Conservation (phyloP, 768 basidiomycete species). For the Pilatotrama ljubarskyi region DNA sequence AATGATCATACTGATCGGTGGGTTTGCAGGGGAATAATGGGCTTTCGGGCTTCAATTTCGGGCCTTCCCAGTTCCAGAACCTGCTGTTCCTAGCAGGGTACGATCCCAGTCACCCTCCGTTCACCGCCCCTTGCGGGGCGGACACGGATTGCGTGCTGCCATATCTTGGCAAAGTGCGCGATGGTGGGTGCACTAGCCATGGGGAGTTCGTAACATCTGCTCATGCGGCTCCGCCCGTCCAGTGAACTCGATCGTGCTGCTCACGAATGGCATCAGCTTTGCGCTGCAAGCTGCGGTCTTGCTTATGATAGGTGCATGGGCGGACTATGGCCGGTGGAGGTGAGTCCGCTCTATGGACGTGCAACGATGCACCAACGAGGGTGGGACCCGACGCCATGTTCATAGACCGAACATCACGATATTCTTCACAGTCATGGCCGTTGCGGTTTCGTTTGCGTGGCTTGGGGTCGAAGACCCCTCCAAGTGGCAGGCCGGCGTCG, state of each 20-base stretch:
- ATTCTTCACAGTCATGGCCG: conserved; percentile 64
- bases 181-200: conserved; percentile 38
- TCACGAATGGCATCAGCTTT: conserved; percentile 80
- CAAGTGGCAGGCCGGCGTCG: conserved; percentile 62
- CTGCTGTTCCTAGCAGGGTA: conserved; percentile 72
- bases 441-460: conserved; percentile 76
- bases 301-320: conserved; percentile 72
- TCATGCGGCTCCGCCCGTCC: neutral
- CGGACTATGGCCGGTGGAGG: conserved; percentile 84
- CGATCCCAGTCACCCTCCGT: conserved; percentile 60
- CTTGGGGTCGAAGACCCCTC: conserved; percentile 67
- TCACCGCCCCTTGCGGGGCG: conserved; percentile 48
- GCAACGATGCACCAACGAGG: no score
- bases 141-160: conserved; percentile 62
- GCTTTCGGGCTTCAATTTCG: conserved; percentile 69
- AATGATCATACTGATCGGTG: neutral
- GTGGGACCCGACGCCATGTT: neutral
- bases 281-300: conserved; percentile 71
- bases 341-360: conserved; percentile 23
- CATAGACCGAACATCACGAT: conserved; percentile 74
- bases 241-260: conserved; percentile 78
- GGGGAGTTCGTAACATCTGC: neutral
- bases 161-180: conserved; percentile 60
- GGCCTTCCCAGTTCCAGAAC: conserved; percentile 76
- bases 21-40: conserved; percentile 59